These are phyloP conservation scores for Dactylellina leptospora DNA, from an alignment of 2,329 filamentous ascomycete genomes.

Conservation along the genomic window DNA sequence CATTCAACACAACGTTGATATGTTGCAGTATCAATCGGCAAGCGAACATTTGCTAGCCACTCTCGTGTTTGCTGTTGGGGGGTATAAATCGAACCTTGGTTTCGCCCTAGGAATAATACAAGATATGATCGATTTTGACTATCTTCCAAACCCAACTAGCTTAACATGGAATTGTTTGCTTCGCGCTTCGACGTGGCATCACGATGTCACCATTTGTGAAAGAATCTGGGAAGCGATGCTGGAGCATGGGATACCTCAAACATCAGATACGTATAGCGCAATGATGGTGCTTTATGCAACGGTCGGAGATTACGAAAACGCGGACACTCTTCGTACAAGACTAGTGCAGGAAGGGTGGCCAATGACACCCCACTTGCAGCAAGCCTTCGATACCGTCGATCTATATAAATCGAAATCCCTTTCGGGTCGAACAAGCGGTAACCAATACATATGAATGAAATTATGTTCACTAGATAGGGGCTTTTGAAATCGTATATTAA, in stretches of 20 bases:
- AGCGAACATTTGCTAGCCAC: constrained; percentile 38
- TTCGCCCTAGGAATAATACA: constrained; percentile 44
- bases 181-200: constrained; percentile 24
- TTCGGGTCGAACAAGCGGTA: too few species aligned
- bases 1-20: not conserved
- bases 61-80: constrained; percentile 34
- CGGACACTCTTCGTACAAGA: constrained; percentile 1
- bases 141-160: constrained; percentile 31
- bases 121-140: constrained; percentile 46
- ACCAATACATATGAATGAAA: too few species aligned
- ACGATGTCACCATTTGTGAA: constrained; percentile 25
- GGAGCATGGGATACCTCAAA: constrained; percentile 36
- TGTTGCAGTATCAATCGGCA: constrained; percentile 12
- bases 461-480: too few species aligned
- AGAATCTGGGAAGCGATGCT: constrained; percentile 51
- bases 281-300: constrained; percentile 35
- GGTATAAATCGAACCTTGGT: constrained; percentile 34
- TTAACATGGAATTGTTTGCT: constrained; percentile 41
- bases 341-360: constrained; percentile 32
- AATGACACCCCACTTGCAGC: constrained; percentile 4
- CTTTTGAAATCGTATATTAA: too few species aligned
- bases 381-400: constrained; percentile 11
- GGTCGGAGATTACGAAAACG: constrained; percentile 17
- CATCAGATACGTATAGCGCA: constrained; percentile 32
- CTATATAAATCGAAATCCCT: not conserved